Base-by-base conservation (phyloP, 192 early-diverging fungal genomes). In the Thamnidium elegans region DNA sequence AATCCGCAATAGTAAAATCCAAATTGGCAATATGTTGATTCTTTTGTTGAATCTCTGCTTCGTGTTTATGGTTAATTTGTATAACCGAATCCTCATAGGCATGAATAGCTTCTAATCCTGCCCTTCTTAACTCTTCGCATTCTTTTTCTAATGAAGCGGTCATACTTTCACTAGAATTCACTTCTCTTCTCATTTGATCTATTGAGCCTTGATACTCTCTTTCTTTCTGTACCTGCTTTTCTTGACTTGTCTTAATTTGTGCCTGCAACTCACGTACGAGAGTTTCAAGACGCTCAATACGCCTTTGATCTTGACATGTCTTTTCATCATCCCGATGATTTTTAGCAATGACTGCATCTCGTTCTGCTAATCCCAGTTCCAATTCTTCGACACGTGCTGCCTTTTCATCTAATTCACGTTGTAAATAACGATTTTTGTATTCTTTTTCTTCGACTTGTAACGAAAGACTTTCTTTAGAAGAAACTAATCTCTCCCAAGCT, bases 1-100 rank as follows among this genome's bases (percentile, higher is more conserved):
- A 45, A 9, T 55, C 61, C 0, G 44, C 34, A 19, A 70, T 52
- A 11, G 44, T 43, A 0, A 3, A 2, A 21, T 58, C 17, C 4
- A 70, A 17, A 11, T 81, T 74, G 17, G 20, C 53, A 23, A 85
- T 50, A 15, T 55, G 50, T 1, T 66, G 56, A 13, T 74, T 70
- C 26, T 66, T 50, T 13, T 76, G 71, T 15, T 69, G 65, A 2
- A 52, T 20, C 26, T 67, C 63, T 3, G 50, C 59, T 4, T 54
- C 42, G 17, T 73, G 39, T 23, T 81, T 58, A 8, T 69, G 55
- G 54, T 78, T 75, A 4, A 77, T 39, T 26, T 79, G 72, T 0
- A 71, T 43, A 4, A 79, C 62, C 0, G 72, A 77, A 6, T 59
- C 50, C 47, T 80, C 75, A 32, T 74, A 80, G 7, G 71, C 79